These are phyloP conservation scores for Euphorbia tirucalli DNA, from an alignment of 345 rosid genomes.

Conservation along the genomic window DNA sequence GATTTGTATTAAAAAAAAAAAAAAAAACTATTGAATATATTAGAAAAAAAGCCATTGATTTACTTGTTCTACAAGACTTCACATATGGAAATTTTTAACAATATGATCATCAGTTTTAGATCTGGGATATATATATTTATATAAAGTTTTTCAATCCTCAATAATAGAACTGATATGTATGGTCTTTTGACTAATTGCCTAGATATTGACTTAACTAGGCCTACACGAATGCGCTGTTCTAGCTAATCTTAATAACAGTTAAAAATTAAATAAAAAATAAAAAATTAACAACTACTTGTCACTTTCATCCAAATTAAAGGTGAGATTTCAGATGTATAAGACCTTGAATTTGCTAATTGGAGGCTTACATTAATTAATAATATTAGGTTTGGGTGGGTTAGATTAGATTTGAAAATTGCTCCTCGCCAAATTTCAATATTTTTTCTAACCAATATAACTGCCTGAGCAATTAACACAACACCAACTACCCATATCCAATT, in stretches of 20 bases:
- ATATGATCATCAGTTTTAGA: not conserved
- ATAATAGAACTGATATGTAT: not conserved
- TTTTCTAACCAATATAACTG: too few species aligned
- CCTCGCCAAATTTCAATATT: not conserved
- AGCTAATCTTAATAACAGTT: not conserved
- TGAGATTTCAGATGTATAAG: not conserved
- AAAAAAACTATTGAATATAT: too few species aligned
- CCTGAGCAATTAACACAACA: too few species aligned
- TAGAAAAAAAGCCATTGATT: too few species aligned
- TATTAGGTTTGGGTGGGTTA: conserved; percentile 31
- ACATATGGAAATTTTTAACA: too few species aligned
- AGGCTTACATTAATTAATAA: not conserved
- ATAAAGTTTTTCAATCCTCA: not conserved
- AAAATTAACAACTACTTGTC: not conserved
- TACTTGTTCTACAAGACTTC: too few species aligned
- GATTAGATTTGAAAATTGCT: conserved; percentile 26
- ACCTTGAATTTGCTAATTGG: not conserved
- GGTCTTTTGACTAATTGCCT: not conserved
- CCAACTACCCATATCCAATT: conserved; percentile 7
- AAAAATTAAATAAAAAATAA: too few species aligned
- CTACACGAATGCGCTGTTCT: not conserved
- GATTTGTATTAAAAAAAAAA: too few species aligned
- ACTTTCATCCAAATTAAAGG: not conserved
- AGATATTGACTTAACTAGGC: not conserved
- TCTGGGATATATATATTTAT: not conserved